Conservation (phyloP, 2,329 filamentous ascomycete genomes). For the Neurospora crassa region DNA sequence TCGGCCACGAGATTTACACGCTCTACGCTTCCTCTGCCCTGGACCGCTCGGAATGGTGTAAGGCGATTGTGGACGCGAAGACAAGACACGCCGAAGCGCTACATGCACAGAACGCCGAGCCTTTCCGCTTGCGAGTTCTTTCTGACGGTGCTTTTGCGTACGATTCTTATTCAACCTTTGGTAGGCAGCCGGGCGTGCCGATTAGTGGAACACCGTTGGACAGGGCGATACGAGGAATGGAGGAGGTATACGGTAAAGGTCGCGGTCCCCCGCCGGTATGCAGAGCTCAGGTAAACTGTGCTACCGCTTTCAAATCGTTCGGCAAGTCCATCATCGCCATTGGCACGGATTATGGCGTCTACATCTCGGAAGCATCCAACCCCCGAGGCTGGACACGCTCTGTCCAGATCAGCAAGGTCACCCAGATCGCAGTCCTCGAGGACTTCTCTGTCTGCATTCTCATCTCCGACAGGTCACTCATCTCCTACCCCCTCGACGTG, state of each 20-base stretch:
- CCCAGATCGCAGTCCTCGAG: conserved; percentile 88
- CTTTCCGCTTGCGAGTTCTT: conserved; percentile 84
- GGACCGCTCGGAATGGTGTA: conserved; percentile 79
- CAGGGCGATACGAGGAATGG: conserved; percentile 80
- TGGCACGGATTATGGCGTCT: conserved; percentile 91
- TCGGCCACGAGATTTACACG: conserved; percentile 88
- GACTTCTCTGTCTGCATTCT: conserved; percentile 91
- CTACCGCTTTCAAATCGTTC: conserved; percentile 77
- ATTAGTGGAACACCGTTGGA: conserved; percentile 90
- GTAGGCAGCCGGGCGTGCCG: conserved; percentile 56
- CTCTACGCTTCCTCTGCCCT: conserved; percentile 72
- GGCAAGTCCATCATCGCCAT: conserved; percentile 85
- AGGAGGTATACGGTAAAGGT: conserved; percentile 62
- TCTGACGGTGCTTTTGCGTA: conserved; percentile 88
- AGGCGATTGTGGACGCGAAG: conserved; percentile 90
- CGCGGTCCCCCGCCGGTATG: conserved; percentile 70
- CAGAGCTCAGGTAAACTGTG: conserved; percentile 81
- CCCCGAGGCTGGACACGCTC: conserved; percentile 86
- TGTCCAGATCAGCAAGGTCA: conserved; percentile 67
- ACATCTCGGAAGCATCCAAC: conserved; percentile 77
- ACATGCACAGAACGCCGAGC: conserved; percentile 87
- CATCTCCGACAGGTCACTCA: conserved; percentile 81
- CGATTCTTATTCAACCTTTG: conserved; percentile 50
- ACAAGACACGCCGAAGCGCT: conserved; percentile 83
- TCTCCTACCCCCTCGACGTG: conserved; percentile 88